Conservation (phyloP, 176 grass and related monocot genomes). For the Themeda triandra region DNA sequence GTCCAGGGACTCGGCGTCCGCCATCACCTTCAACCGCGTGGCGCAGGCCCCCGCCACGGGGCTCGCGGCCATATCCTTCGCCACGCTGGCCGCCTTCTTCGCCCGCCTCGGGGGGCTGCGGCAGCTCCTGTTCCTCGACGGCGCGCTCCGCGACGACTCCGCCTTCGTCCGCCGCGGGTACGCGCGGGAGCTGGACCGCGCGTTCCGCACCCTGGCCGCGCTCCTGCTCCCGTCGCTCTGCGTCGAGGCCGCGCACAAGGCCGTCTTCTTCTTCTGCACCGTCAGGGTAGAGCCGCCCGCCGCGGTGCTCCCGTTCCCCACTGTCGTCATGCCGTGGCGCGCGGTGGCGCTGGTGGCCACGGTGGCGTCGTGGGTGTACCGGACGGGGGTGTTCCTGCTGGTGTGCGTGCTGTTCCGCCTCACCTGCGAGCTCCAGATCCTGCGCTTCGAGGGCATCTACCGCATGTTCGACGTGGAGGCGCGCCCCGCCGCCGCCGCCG, state of each 20-base stretch:
- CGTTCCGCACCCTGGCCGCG: constrained; percentile 57
- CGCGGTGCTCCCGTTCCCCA: background rate
- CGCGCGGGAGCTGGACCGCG: constrained; percentile 64
- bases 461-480: constrained; percentile 71
- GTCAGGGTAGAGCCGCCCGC: constrained; percentile 26
- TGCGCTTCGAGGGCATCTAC: constrained; percentile 84
- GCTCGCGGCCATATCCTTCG: constrained; percentile 65
- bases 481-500: constrained; percentile 14
- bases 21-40: constrained; percentile 59
- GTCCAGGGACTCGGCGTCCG: constrained; percentile 24
- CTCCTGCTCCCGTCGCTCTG: constrained; percentile 79
- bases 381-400: constrained; percentile 78
- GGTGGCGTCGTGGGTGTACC: constrained; percentile 82
- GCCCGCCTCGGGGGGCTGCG: constrained; percentile 55
- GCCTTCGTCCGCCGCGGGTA: constrained; percentile 60
- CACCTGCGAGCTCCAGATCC: constrained; percentile 98
- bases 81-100: constrained; percentile 67
- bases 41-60: constrained; percentile 61
- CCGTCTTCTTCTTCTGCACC: constrained; percentile 74
- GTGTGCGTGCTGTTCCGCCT: constrained; percentile 94
- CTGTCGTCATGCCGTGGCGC: constrained; percentile 28
- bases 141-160: constrained; percentile 57
- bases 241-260: constrained; percentile 73
- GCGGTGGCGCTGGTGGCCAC: constrained; percentile 48
- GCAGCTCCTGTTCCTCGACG: constrained; percentile 83